phyloP scores from a whole-genome alignment of 441 rosid species.

The Erysimum cheiri region DNA sequence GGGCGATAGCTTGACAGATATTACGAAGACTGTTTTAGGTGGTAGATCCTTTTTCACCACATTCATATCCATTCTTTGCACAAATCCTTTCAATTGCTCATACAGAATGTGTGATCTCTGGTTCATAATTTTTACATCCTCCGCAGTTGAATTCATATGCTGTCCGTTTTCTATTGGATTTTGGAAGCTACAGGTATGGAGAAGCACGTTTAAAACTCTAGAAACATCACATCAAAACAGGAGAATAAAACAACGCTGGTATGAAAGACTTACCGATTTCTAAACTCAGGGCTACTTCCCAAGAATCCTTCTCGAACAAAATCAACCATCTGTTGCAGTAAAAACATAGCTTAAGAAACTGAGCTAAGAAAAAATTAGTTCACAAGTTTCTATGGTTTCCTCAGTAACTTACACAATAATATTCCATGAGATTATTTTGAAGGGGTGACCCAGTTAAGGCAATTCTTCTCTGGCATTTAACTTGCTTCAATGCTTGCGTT shows the following conservation, averaged over 20 bases:
- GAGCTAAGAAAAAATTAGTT: conserved; percentile 8
- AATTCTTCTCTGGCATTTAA: conserved; percentile 98
- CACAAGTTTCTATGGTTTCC: conserved; percentile 31
- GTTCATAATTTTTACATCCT: conserved; percentile 99
- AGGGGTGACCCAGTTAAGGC: conserved; percentile 99
- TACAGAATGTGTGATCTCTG: conserved; percentile 99
- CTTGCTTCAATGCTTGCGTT: conserved; percentile 95
- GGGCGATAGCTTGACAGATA: conserved; percentile 94
- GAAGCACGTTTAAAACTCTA: conserved; percentile 30
- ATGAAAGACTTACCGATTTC: conserved; percentile 82
- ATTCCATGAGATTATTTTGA: conserved; percentile 99
- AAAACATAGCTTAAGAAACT: conserved; percentile 36
- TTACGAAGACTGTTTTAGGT: conserved; percentile 96
- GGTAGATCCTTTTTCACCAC: conserved; percentile 98
- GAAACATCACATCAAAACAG: conserved; percentile 31
- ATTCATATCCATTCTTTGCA: conserved; percentile 99
- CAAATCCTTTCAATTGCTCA: conserved; percentile 97
- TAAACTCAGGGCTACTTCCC: conserved; percentile 98
- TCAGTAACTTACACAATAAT: conserved; percentile 85
- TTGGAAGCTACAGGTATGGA: conserved; percentile 75
- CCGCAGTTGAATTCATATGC: conserved; percentile 93
- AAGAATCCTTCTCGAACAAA: conserved; percentile 99
- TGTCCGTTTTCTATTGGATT: conserved; percentile 99
- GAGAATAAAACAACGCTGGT: conserved; percentile 36
- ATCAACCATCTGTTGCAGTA: conserved; percentile 94